phyloP scores from a whole-genome alignment of 768 basidiomycete genomes.

The Leucocoprinus leucothites region DNA sequence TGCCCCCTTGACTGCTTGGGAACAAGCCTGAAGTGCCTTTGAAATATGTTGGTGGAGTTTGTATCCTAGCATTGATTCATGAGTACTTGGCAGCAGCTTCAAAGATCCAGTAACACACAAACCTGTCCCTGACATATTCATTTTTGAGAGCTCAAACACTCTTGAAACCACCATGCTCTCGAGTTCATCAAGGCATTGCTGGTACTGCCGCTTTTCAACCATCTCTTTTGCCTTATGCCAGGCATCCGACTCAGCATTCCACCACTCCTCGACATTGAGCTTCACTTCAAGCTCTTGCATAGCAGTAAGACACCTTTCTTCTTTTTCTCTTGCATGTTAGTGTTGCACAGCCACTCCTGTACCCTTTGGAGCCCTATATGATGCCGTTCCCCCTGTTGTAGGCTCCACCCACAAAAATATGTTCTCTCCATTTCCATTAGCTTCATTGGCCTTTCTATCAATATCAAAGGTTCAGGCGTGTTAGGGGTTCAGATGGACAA shows the following conservation, averaged over 20 bases:
- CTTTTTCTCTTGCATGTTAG: not conserved
- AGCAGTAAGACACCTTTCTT: not conserved
- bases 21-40: conserved; percentile 19
- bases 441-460: too few species aligned
- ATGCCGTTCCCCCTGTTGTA: too few species aligned
- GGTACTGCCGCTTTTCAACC: conserved; percentile 4
- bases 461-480: too few species aligned
- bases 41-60: conserved; percentile 25
- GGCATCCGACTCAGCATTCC: conserved; percentile 10
- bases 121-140: conserved; percentile 27
- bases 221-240: conserved; percentile 8
- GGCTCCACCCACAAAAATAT: too few species aligned
- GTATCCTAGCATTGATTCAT: conserved; percentile 20
- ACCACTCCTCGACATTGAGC: conserved; percentile 12
- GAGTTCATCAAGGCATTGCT: conserved; percentile 18
- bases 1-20: conserved; percentile 21
- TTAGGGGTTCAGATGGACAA: not conserved
- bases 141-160: conserved; percentile 25
- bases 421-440: too few species aligned
- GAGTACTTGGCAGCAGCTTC: not conserved
- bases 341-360: not conserved
- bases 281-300: conserved; percentile 15
- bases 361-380: not conserved
- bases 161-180: conserved; percentile 19
- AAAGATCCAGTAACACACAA: not conserved